Evolutionary conservation across 768 basidiomycete genomes (phyloP).

Genomic region (Agrocybe pediades): DNA sequence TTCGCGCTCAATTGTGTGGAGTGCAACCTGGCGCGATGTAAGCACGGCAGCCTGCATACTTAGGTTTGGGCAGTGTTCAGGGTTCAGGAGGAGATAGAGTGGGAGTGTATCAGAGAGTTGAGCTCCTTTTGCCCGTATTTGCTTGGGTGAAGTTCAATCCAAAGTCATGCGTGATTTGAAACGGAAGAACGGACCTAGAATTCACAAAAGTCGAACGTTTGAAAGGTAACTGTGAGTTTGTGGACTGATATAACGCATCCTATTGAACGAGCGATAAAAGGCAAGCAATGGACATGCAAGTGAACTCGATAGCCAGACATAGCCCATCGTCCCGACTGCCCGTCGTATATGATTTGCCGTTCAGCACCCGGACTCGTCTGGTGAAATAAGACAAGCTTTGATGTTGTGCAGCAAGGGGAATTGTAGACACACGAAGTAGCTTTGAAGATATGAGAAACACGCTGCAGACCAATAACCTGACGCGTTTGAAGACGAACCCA

Average conservation of each 20-base stretch:
- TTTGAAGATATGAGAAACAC: too few relatives aligned
- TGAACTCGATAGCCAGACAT: conserved; percentile 5
- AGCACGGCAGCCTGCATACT: conserved; percentile 7
- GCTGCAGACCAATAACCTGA: too few relatives aligned
- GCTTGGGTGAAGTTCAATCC: conserved; percentile 5
- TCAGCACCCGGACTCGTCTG: neutral
- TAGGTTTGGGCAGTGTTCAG: conserved; percentile 9
- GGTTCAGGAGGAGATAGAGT: conserved; percentile 14
- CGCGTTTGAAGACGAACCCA: too few relatives aligned
- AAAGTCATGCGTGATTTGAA: conserved; percentile 14
- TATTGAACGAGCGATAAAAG: conserved; percentile 2
- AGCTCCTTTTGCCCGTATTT: conserved; percentile 8
- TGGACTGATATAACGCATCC: conserved; percentile 2
- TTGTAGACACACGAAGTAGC: too few relatives aligned
- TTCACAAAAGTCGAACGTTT: conserved; percentile 8
- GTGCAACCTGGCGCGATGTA: conserved; percentile 6
- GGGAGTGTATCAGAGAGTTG: conserved; percentile 7
- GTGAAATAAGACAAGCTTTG: neutral
- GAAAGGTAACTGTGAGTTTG: too few relatives aligned
- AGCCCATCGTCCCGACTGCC: conserved; percentile 14
- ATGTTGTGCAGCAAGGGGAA: conserved; percentile 1
- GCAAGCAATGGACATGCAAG: neutral
- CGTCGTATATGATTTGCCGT: conserved; percentile 9
- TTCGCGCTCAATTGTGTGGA: neutral
- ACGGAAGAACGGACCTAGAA: conserved; percentile 14